These are phyloP conservation scores for Curvularia sp. DNA, from an alignment of 2,329 filamentous ascomycete species.

Conservation along the genomic window DNA sequence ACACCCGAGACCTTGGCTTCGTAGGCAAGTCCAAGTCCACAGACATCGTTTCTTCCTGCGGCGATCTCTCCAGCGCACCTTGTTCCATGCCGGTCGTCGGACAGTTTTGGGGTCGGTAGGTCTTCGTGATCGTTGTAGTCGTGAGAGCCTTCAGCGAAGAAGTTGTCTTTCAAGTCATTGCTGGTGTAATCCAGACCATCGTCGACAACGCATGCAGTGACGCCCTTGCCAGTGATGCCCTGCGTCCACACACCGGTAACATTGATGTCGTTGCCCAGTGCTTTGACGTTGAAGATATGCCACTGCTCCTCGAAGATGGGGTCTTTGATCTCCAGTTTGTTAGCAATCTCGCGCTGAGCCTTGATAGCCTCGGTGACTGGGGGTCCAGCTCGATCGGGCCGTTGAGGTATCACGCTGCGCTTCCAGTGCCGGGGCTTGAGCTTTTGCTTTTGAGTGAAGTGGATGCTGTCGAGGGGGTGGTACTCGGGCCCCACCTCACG, in stretches of 20 bases:
- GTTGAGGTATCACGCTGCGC: slow-evolving; percentile 52
- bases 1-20: slow-evolving; percentile 89
- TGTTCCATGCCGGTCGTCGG: slow-evolving; percentile 89
- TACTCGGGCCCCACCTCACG: slow-evolving; percentile 57
- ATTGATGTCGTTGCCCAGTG: slow-evolving; percentile 90
- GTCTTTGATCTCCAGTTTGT: slow-evolving; percentile 77
- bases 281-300: slow-evolving; percentile 86
- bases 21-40: slow-evolving; percentile 94
- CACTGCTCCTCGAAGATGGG: slow-evolving; percentile 95
- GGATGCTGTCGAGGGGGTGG: slow-evolving; percentile 74
- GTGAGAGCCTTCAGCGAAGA: slow-evolving; percentile 89
- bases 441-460: slow-evolving; percentile 80
- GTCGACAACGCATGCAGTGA: slow-evolving; percentile 92
- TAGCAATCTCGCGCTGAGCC: slow-evolving; percentile 50
- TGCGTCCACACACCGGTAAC: slow-evolving; percentile 93
- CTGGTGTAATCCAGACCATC: slow-evolving; percentile 97
- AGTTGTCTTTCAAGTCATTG: slow-evolving; percentile 89
- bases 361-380: slow-evolving; percentile 58
- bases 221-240: slow-evolving; percentile 86
- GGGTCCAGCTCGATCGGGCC: slow-evolving; percentile 27
- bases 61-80: slow-evolving; percentile 93
- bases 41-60: slow-evolving; percentile 89
- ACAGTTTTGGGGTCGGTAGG: slow-evolving; percentile 81
- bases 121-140: slow-evolving; percentile 90
- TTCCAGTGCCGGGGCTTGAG: slow-evolving; percentile 69